A percentile compares a stretch with the other conserved stretches of the same genome.
phyloP scores from a whole-genome alignment of 2,329 filamentous ascomycete genomes.

The Aspergillus awamori region DNA sequence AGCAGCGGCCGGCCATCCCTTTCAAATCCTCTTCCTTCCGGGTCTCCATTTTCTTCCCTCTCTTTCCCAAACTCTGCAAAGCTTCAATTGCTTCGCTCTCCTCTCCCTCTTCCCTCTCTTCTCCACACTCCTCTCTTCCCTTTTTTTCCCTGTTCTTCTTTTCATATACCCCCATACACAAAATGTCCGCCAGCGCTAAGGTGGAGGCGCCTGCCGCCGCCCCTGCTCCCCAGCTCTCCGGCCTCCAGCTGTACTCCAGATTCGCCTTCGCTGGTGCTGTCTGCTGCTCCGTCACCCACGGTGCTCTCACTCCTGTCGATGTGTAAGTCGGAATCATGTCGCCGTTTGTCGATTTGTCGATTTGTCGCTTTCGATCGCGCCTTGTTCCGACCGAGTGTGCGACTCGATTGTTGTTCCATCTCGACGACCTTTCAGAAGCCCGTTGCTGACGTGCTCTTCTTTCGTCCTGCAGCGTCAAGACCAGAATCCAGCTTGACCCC shows the following conservation, averaged over 20 bases:
- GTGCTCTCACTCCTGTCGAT: conserved; percentile 95
- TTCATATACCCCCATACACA: conserved; percentile 26
- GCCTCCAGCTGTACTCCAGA: conserved; percentile 81
- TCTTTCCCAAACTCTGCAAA: conserved; percentile 21
- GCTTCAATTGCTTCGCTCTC: conserved; percentile 24
- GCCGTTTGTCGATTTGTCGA: conserved; percentile 14
- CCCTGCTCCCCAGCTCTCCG: conserved; percentile 54
- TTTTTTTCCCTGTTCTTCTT: conserved; percentile 10
- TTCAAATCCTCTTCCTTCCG: conserved; percentile 29
- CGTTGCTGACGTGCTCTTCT: conserved; percentile 23
- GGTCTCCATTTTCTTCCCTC: conserved; percentile 19
- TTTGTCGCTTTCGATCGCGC: conserved; percentile 13
- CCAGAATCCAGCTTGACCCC: conserved; percentile 90
- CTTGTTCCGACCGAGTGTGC: conserved; percentile 20
- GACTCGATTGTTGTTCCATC: conserved; percentile 4
- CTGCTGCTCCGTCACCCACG: conserved; percentile 98
- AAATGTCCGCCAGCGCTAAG: conserved; percentile 55
- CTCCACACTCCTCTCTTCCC: conserved; percentile 18
- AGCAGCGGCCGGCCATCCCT: conserved; percentile 26
- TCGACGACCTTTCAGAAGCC: not conserved
- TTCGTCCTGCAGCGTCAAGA: conserved; percentile 74
- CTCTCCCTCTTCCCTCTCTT: conserved; percentile 17
- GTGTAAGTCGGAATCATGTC: conserved; percentile 72
- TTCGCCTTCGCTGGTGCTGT: conserved; percentile 97
- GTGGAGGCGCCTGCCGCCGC: conserved; percentile 31